A percentile compares a stretch with the other conserved stretches of the same genome.
These are phyloP conservation scores for Papiliotrema nemorosa DNA, from an alignment of 1,284 basidiomycete species.

Conservation along the genomic window DNA sequence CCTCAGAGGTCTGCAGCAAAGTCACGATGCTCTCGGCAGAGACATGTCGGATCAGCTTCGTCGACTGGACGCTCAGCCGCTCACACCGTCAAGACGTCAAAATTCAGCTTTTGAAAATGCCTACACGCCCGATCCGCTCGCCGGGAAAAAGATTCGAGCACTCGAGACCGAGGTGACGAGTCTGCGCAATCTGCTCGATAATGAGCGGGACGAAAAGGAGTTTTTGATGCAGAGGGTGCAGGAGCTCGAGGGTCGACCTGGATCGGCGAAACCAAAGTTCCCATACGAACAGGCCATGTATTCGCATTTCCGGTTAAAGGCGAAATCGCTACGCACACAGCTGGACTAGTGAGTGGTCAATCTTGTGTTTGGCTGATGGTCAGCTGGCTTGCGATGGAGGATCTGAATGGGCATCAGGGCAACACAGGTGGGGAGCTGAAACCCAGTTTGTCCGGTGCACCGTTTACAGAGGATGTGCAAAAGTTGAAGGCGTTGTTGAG, in stretches of 20 bases:
- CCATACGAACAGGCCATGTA: slow-evolving; percentile 35
- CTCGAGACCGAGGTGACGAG: slow-evolving; percentile 34
- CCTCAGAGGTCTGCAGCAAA: slow-evolving; percentile 41
- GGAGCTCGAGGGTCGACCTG: slow-evolving; percentile 17
- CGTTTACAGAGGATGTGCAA: slow-evolving; percentile 36
- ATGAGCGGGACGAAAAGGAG: slow-evolving; percentile 41
- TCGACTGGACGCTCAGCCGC: slow-evolving; percentile 28
- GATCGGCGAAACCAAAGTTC: slow-evolving; percentile 7
- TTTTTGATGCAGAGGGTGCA: slow-evolving; percentile 30
- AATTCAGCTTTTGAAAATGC: slow-evolving; percentile 16
- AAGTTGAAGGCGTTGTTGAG: slow-evolving; percentile 33
- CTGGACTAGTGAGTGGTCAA: slow-evolving; percentile 37
- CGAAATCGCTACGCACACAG: slow-evolving; percentile 36
- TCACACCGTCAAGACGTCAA: slow-evolving; percentile 27
- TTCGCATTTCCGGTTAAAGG: slow-evolving; percentile 40
- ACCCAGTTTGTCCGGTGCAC: slow-evolving; percentile 20
- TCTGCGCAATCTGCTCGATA: slow-evolving; percentile 31
- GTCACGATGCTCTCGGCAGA: slow-evolving; percentile 39
- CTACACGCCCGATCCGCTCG: slow-evolving; percentile 7
- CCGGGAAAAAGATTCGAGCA: slow-evolving; percentile 19
- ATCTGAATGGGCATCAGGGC: slow-evolving; percentile 12
- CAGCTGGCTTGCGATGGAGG: slow-evolving; percentile 45
- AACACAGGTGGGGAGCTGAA: slow-evolving; percentile 12
- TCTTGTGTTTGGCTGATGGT: slow-evolving; percentile 3
- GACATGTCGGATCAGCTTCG: slow-evolving; percentile 45